phyloP scores from a whole-genome alignment of 371 early-diverging fungal species.

The Actinomortierella ambigua region DNA sequence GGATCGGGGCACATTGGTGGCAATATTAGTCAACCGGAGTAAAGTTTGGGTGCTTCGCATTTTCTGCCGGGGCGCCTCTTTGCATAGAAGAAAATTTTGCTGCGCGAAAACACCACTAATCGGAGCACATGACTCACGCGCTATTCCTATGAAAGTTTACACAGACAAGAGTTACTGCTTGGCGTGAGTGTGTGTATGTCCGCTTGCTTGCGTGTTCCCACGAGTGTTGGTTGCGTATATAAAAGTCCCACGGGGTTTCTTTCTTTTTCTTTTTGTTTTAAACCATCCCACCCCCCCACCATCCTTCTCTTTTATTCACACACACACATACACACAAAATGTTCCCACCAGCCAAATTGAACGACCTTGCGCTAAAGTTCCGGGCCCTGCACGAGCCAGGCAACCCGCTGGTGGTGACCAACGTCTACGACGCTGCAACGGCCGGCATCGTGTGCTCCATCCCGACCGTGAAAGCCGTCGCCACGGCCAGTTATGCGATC shows the following conservation, averaged over 20 bases:
- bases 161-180: too few relatives aligned
- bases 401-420: conserved; percentile 22
- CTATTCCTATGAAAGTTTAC: too few relatives aligned
- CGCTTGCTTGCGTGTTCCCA: too few relatives aligned
- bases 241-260: background rate
- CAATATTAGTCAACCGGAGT: too few relatives aligned
- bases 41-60: too few relatives aligned
- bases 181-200: too few relatives aligned
- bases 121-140: too few relatives aligned
- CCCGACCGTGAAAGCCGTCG: conserved; percentile 28
- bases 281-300: background rate
- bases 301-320: background rate
- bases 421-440: conserved; percentile 34
- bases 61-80: too few relatives aligned
- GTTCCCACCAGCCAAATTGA: conserved; percentile 6
- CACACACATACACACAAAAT: background rate
- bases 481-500: conserved; percentile 34
- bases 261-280: background rate
- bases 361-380: conserved; percentile 15
- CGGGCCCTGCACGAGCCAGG: conserved; percentile 26
- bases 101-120: too few relatives aligned
- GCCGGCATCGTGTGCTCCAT: conserved; percentile 22
- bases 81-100: too few relatives aligned
- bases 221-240: too few relatives aligned
- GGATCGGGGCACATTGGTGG: too few relatives aligned